phyloP scores from a whole-genome alignment of 2,329 filamentous ascomycete species.

The Hypoxylon sp. region DNA sequence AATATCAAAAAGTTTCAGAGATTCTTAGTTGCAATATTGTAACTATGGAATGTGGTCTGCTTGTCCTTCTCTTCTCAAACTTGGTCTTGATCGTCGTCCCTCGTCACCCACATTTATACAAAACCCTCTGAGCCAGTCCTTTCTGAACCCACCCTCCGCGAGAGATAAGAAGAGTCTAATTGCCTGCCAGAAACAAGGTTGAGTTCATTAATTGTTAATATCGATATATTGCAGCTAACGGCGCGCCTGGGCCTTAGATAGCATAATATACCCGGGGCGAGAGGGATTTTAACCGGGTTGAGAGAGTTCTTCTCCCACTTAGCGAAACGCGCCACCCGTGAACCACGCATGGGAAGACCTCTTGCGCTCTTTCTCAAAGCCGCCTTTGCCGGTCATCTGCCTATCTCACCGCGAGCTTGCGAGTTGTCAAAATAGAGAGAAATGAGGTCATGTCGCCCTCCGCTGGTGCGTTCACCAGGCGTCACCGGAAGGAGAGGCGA shows the following conservation, averaged over 20 bases:
- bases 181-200: constrained; percentile 31
- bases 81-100: constrained; percentile 33
- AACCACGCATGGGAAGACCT: constrained; percentile 35
- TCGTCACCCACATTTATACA: constrained; percentile 40
- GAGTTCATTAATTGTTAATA: constrained; percentile 49
- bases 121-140: constrained; percentile 24
- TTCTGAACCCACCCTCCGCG: constrained; percentile 28
- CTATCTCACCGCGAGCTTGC: constrained; percentile 21
- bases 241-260: constrained; percentile 42
- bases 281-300: constrained; percentile 49
- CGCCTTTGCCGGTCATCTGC: constrained; percentile 25
- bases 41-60: constrained; percentile 11
- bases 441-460: constrained; percentile 27
- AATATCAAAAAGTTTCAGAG: constrained; percentile 19
- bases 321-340: constrained; percentile 37
- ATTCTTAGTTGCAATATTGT: constrained; percentile 7
- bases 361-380: constrained; percentile 3
- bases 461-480: constrained; percentile 17
- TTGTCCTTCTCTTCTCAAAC: constrained; percentile 27
- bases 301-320: constrained; percentile 41
- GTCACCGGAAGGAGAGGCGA: background rate
- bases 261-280: constrained; percentile 48
- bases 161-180: constrained; percentile 42
- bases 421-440: constrained; percentile 14
- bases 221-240: constrained; percentile 47